Evolutionary conservation across 2,329 filamentous ascomycete species (phyloP).

Genomic region (Scytalidium lignicola): DNA sequence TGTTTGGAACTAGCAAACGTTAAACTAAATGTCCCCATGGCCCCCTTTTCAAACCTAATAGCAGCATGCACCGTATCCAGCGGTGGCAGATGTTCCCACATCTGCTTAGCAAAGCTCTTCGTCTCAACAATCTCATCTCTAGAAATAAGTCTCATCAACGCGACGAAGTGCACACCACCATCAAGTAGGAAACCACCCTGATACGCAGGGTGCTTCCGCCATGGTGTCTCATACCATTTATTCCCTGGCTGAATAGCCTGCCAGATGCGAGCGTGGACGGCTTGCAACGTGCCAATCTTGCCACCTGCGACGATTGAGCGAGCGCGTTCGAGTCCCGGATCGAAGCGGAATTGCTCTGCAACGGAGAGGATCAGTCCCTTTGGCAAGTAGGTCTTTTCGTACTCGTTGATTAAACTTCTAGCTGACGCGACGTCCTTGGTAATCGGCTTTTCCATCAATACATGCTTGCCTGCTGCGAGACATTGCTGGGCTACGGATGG

Average conservation of each 20-base stretch:
- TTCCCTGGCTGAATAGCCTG: conserved; percentile 35
- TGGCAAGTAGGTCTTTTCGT: conserved; percentile 30
- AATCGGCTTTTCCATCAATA: conserved; percentile 51
- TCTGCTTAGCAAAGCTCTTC: conserved; percentile 13
- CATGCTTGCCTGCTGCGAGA: conserved; percentile 47
- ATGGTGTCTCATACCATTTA: conserved; percentile 45
- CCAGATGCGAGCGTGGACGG: conserved; percentile 21
- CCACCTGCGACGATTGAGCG: background rate
- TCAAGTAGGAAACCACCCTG: conserved; percentile 76
- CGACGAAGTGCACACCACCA: conserved; percentile 68
- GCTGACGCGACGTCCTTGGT: conserved; percentile 44
- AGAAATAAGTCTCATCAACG: conserved; percentile 57
- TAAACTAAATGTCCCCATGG: conserved; percentile 24
- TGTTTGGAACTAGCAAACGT: conserved; percentile 26
- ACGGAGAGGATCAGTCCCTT: conserved; percentile 47
- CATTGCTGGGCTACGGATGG: conserved; percentile 43
- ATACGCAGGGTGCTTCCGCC: conserved; percentile 65
- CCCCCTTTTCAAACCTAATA: conserved; percentile 24
- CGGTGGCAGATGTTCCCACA: conserved; percentile 22
- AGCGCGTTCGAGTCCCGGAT: background rate
- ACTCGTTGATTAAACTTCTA: conserved; percentile 42
- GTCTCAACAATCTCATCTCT: conserved; percentile 23
- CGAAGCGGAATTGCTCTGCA: conserved; percentile 70
- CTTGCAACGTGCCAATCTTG: background rate
- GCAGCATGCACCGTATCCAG: conserved; percentile 27